Evolutionary conservation across 2,329 filamentous ascomycete genomes (phyloP), one percentile per base, ranked within the genome.

Genomic region (Cladosporium sp.): DNA sequence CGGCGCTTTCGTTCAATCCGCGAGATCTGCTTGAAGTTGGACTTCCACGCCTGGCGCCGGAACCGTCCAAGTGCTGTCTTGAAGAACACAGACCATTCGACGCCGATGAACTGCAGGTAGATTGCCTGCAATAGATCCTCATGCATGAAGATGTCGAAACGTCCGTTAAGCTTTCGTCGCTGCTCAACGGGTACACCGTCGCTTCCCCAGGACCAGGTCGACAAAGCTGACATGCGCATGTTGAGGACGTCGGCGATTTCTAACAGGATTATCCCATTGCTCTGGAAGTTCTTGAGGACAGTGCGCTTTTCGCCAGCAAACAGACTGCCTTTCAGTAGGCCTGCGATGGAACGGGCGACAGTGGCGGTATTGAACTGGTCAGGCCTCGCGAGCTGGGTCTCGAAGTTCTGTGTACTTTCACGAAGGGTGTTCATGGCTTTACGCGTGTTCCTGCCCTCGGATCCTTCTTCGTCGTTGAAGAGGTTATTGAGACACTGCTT

Each of bases 121-220:
- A 87, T 79, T 1, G 83, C 81, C 68, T 86, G 83, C 8, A 86
- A 79, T 23, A 86, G 76, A 67, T 88, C 86, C 68, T 85, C 84
- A 58, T 87, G 84, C 78, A 86, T 85, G 70, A 82, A 86, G 28
- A 87, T 82, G 1, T 85, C 79, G 70, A 88, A 88, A 66, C 85
- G 84, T 3, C 84, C 84, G 68, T 85, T 86, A 39, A 87, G 71
- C 60, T 85, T 82, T 8, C 83, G 80, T 39, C 84, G 79, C 78
- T 83, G 81, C 54, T 84, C 78, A 2, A 86, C 70, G 1, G 79
- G 76, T 8, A 85, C 77, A 4, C 78, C 80, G 5, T 76, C 74
- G 2, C 75, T 71, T 18, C 77, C 78, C 84, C 85, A 88, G 14
- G 76, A 71, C 85, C 85, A 88, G 26, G 75, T 81, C 23, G 83